Conservation (phyloP, 495 filamentous ascomycete genomes). For the Tuber calosporum region DNA sequence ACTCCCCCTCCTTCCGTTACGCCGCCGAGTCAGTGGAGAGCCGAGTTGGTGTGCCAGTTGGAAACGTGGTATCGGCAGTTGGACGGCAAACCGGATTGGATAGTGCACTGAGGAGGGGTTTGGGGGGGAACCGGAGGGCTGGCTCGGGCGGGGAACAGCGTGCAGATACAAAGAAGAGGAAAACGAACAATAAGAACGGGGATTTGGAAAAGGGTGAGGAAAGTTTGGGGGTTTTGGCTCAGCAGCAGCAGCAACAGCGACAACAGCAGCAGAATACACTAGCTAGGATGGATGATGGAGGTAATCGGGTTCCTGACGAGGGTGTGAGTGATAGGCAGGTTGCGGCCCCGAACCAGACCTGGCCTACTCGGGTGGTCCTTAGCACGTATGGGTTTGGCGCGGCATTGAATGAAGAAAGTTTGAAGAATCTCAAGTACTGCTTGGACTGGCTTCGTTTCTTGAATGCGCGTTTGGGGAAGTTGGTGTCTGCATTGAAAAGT, state of each 20-base stretch:
- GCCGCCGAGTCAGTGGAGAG: conserved; percentile 80
- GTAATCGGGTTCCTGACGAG: conserved; percentile 8
- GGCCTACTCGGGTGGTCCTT: conserved; percentile 73
- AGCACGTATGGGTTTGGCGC: conserved; percentile 76
- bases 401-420: conserved; percentile 77
- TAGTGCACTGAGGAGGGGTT: conserved; percentile 63
- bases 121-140: conserved; percentile 40
- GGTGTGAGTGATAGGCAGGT: conserved; percentile 23
- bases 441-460: conserved; percentile 67
- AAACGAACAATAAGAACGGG: conserved; percentile 37
- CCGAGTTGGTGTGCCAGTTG: conserved; percentile 69
- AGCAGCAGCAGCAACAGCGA: conserved; percentile 55
- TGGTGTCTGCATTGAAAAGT: conserved; percentile 60
- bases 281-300: neutral
- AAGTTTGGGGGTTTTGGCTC: conserved; percentile 50
- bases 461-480: conserved; percentile 63
- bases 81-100: conserved; percentile 78
- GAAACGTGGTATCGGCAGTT: conserved; percentile 72
- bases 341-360: conserved; percentile 44
- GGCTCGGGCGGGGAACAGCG: conserved; percentile 15
- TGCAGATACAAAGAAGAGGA: conserved; percentile 52
- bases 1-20: conserved; percentile 74
- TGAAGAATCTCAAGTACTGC: conserved; percentile 69
- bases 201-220: conserved; percentile 39
- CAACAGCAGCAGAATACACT: conserved; percentile 17